These are phyloP conservation scores for Umbelopsis isabellina DNA, from an alignment of 192 early-diverging fungal genomes.

Conservation along the genomic window DNA sequence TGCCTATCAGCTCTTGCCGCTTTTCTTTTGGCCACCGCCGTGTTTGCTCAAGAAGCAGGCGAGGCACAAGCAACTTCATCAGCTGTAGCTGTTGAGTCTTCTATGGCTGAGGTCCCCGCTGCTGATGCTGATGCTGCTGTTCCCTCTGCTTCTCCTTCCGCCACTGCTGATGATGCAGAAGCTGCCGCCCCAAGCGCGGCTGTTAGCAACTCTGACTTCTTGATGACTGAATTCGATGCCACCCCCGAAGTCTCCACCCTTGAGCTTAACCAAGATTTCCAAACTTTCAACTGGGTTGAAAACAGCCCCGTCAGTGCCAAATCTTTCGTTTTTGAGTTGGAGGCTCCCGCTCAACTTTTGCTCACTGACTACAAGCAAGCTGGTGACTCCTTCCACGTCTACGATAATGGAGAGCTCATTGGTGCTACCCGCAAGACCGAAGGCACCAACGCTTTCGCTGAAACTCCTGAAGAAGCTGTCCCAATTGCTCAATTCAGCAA, in stretches of 20 bases:
- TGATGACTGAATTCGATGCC: not conserved
- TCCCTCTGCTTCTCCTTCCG: not conserved
- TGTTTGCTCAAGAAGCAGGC: not conserved
- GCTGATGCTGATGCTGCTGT: no score
- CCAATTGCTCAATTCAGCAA: slow-evolving; percentile 32
- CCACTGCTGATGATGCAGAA: not conserved
- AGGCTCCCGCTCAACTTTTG: slow-evolving; percentile 26
- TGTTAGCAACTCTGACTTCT: slow-evolving; percentile 6
- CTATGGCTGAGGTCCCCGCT: no score
- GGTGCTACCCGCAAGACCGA: slow-evolving; percentile 28
- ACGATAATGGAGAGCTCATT: slow-evolving; percentile 32
- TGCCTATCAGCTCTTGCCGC: slow-evolving; percentile 18
- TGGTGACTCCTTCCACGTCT: slow-evolving; percentile 37
- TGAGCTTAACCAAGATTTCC: slow-evolving; percentile 8
- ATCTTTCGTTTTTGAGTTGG: slow-evolving; percentile 23
- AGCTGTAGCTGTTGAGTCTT: no score
- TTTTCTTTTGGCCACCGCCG: not conserved
- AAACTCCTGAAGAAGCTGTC: slow-evolving; percentile 37
- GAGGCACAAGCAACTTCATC: not conserved
- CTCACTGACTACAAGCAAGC: slow-evolving; percentile 39
- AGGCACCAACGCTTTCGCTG: slow-evolving; percentile 26
- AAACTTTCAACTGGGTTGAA: slow-evolving; percentile 36
- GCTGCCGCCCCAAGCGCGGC: not conserved
- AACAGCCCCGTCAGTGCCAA: slow-evolving; percentile 24
- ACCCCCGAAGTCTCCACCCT: not conserved